Evolutionary conservation across 1,284 basidiomycete genomes (phyloP), one percentile per base, ranked within the genome.

Genomic region (Ceratobasidium sp.): DNA sequence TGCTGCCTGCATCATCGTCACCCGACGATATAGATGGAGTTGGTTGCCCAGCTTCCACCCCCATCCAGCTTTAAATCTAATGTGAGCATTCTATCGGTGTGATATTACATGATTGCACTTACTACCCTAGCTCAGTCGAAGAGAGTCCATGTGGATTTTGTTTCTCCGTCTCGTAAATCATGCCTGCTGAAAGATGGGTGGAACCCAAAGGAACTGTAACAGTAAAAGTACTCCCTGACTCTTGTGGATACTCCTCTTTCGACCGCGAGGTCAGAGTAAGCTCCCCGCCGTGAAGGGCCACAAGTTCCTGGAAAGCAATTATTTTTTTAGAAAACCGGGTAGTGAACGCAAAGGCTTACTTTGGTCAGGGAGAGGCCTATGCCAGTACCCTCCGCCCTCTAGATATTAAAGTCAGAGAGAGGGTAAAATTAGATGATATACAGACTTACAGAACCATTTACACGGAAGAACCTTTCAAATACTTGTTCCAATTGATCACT

Each of bases 301-400:
- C 79, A 13, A 81, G 77, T 73, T 80, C 78, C 76, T 72, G 47
- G 14, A 26, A 62, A 47, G 5, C 35, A 11, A 11, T 4, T 38
- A 38, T n/a, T n/a, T n/a, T n/a, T n/a, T n/a, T 43, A 55, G 9
- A 28, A n/a, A 32, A 70, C 21, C 35, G 35, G 35, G 35, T n/a
- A 38, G 35, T 38, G 11, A 38, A 38, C 35, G 35, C n/a, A 35
- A n/a, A 38, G 6, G 26, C 50, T 8, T 46, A 59, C 75, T 26
- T 74, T 77, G 9, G 80, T 80, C 11, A 81, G 72, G n/a, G 80
- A 77, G 7, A 81, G 74, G 8, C 80, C 80, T 58, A 81, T 80
- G 8, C 80, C 80, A 9, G 80, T 81, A 16, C 80, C 80, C 74
- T 80, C 80, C 7, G 77, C 77, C 8, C 77, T 71, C 76, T 80